Evolutionary conservation across 2,329 filamentous ascomycete genomes (phyloP).

Genomic region (Alternaria consortialis): DNA sequence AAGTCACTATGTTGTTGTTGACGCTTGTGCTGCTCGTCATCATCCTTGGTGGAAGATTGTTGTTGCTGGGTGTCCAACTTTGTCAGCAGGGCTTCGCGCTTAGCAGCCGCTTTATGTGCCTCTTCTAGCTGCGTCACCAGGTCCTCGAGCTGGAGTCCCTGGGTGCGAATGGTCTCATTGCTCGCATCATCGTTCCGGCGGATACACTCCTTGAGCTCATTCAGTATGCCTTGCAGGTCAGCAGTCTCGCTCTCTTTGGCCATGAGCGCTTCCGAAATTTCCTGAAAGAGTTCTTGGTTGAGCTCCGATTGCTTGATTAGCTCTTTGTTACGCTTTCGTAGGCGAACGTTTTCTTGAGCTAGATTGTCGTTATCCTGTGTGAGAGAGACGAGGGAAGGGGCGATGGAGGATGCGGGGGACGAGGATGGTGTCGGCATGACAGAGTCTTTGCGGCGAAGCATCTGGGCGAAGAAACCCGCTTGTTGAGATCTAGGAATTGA

Average conservation of each 20-base stretch:
- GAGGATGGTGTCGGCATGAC: neutral
- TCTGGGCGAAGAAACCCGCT: neutral
- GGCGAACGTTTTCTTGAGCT: neutral
- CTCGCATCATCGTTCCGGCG: neutral
- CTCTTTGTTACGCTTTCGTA: neutral
- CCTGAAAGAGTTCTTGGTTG: neutral
- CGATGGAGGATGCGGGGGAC: neutral
- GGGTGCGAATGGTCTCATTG: neutral
- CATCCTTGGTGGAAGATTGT: neutral
- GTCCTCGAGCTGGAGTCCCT: neutral
- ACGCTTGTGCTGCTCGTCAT: neutral
- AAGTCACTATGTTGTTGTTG: neutral
- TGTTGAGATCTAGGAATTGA: neutral
- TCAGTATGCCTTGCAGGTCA: neutral
- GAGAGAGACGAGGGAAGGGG: neutral
- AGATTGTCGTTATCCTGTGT: neutral
- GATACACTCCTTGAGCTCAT: neutral
- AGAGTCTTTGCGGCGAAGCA: neutral
- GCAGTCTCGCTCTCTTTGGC: neutral
- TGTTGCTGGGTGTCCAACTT: neutral
- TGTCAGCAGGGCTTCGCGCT: neutral
- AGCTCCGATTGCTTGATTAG: neutral
- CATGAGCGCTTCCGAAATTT: neutral
- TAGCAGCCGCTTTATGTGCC: neutral
- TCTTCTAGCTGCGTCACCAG: neutral